These are phyloP conservation scores for Vanderwaltozyma polyspora DNA, from an alignment of 805 yeast species.

Conservation along the genomic window DNA sequence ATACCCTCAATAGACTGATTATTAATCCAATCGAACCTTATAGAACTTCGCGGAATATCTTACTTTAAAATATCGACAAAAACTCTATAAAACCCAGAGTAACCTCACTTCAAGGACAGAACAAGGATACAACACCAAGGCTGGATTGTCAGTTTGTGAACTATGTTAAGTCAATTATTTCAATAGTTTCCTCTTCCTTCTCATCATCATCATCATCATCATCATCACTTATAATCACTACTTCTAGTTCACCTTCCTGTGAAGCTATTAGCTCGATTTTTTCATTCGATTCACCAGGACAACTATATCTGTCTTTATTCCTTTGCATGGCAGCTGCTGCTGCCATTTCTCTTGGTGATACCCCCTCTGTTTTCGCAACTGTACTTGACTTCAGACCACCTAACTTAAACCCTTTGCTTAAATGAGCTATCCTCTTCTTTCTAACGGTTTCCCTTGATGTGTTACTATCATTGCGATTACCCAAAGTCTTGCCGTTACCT, in stretches of 20 bases:
- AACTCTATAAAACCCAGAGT: too few relatives aligned
- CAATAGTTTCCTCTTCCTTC: background rate
- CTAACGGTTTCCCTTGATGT: background rate
- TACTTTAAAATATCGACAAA: too few relatives aligned
- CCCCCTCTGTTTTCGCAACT: background rate
- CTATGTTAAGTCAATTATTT: conserved; percentile 15
- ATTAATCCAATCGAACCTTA: too few relatives aligned
- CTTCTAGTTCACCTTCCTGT: conserved; percentile 9
- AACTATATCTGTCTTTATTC: conserved; percentile 15
- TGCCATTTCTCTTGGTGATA: conserved; percentile 24
- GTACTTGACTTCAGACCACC: background rate
- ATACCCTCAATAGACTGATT: too few relatives aligned
- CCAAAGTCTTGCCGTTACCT: conserved; percentile 19
- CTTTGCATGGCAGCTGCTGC: conserved; percentile 25
- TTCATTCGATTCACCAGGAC: conserved; percentile 8
- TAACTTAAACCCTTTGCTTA: background rate
- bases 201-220: conserved; percentile 5
- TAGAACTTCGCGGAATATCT: too few relatives aligned
- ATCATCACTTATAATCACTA: conserved; percentile 12
- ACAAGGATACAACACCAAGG: too few relatives aligned
- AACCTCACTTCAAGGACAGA: too few relatives aligned
- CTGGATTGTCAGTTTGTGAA: too few relatives aligned
- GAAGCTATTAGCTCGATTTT: background rate
- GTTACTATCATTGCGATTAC: background rate
- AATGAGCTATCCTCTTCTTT: background rate